phyloP scores from a whole-genome alignment of 208 protist genomes.

The Hexamita inflata region DNA sequence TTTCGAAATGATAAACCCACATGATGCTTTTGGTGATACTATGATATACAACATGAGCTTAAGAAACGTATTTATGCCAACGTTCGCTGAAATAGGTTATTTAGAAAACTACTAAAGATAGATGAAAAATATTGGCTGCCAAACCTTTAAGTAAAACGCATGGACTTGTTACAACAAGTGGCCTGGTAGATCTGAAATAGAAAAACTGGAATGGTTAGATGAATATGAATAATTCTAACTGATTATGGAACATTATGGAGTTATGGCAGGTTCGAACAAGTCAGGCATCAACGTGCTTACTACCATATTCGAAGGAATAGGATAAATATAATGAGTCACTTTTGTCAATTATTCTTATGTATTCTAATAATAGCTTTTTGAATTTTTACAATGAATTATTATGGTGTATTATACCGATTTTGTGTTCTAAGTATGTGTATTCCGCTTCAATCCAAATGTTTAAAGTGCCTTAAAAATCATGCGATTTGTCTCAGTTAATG shows the following conservation, averaged over 20 bases:
- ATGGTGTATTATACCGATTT: too few relatives aligned
- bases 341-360: too few relatives aligned
- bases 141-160: not conserved
- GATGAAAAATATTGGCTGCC: not conserved
- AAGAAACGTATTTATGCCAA: not conserved
- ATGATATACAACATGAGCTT: constrained; percentile 7
- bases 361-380: too few relatives aligned
- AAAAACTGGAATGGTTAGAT: constrained; percentile 13
- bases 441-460: too few relatives aligned
- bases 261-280: not conserved
- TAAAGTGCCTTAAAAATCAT: too few relatives aligned
- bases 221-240: constrained; percentile 4
- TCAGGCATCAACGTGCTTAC: too few relatives aligned
- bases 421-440: too few relatives aligned
- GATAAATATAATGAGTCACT: too few relatives aligned
- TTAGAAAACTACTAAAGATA: not conserved
- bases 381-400: too few relatives aligned
- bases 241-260: constrained; percentile 23
- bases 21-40: constrained; percentile 13
- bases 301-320: too few relatives aligned
- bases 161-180: not conserved
- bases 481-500: too few relatives aligned
- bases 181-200: constrained; percentile 6
- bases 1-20: constrained; percentile 22
- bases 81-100: constrained; percentile 20